A percentile compares a stretch with the other conserved stretches of the same genome.
Conservation (phyloP, 2,329 filamentous ascomycete genomes). For the Gaeumannomyces tritici region DNA sequence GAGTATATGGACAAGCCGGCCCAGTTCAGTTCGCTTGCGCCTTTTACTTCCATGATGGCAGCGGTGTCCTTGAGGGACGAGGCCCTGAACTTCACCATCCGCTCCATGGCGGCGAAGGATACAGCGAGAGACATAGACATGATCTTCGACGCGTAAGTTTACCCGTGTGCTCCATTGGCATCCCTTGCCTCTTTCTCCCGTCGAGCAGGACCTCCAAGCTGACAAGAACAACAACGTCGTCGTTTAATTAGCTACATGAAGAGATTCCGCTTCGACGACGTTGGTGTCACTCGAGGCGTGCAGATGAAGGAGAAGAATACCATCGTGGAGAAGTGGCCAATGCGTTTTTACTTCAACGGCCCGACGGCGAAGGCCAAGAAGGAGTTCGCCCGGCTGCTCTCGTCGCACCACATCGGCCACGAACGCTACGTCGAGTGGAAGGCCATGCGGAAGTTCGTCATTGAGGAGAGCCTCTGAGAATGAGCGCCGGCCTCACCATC, state of each 20-base stretch:
- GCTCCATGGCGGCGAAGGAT: neutral
- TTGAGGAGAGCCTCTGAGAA: too few species aligned
- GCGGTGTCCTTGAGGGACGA: too few species aligned
- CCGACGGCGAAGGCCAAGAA: neutral
- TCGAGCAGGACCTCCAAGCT: neutral
- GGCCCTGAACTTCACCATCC: too few species aligned
- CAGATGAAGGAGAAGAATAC: neutral
- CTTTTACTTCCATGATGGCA: too few species aligned
- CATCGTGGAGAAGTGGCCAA: neutral
- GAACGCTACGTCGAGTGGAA: constrained; percentile 3
- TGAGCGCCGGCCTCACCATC: too few species aligned
- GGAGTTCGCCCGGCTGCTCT: neutral
- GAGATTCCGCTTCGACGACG: neutral
- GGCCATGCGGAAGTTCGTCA: too few species aligned
- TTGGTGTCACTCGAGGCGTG: neutral
- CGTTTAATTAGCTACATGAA: neutral
- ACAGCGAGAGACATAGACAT: too few species aligned
- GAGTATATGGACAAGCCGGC: too few species aligned
- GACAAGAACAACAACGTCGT: neutral
- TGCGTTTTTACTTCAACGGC: neutral
- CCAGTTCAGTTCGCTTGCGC: too few species aligned
- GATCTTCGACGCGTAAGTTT: neutral
- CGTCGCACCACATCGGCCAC: neutral
- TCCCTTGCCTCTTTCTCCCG: too few species aligned
- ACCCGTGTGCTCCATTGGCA: too few species aligned